These are phyloP conservation scores for Citrus mangshanensis DNA, from an alignment of 345 rosid species.

Conservation along the genomic window DNA sequence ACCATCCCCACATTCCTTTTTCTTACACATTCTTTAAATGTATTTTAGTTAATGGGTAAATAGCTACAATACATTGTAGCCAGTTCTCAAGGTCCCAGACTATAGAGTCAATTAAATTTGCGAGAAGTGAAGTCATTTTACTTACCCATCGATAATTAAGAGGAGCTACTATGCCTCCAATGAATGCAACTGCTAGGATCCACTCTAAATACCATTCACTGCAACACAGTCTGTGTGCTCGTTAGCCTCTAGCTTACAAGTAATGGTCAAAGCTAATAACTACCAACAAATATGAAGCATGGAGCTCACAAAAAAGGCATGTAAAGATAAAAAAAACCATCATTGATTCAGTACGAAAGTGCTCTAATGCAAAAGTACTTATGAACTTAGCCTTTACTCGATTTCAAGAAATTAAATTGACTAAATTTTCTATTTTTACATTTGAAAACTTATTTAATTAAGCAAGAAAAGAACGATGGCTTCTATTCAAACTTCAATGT, in stretches of 20 bases:
- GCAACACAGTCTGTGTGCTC: not conserved
- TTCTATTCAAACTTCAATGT: not conserved
- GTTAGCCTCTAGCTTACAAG: not conserved
- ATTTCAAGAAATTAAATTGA: not conserved
- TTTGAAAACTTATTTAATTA: not conserved
- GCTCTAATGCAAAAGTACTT: not conserved
- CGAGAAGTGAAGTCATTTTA: not conserved
- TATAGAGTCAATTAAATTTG: not conserved
- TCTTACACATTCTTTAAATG: not conserved
- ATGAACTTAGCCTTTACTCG: not conserved
- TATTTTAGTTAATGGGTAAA: not conserved
- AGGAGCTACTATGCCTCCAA: constrained; percentile 78
- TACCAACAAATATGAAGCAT: not conserved
- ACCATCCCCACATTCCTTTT: not conserved
- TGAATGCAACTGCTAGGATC: constrained; percentile 72
- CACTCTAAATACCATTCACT: constrained; percentile 79
- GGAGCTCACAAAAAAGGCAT: not conserved
- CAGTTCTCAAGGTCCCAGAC: not conserved
- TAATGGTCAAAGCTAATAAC: not conserved
- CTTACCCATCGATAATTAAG: constrained; percentile 92
- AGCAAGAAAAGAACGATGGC: not conserved
- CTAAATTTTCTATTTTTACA: not conserved
- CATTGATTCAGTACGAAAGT: not conserved
- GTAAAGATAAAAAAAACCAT: not conserved
- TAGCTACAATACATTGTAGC: not conserved